Evolutionary conservation across 140 eudicot genomes (phyloP).

Genomic region (Cichorium intybus): DNA sequence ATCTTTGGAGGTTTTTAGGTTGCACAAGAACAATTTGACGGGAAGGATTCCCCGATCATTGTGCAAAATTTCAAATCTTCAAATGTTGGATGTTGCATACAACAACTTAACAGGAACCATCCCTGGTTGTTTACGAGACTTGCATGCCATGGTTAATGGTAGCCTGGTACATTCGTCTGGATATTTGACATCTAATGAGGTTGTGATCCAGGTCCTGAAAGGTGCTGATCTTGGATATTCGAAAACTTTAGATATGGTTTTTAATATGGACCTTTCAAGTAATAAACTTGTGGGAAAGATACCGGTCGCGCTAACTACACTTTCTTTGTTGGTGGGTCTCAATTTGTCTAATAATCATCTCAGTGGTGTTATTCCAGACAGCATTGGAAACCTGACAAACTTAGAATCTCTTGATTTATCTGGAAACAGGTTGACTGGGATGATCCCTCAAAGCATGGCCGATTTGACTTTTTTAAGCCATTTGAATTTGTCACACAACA

Average conservation of each 20-base stretch:
- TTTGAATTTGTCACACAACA: constrained; percentile 24
- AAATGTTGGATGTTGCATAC: constrained; percentile 23
- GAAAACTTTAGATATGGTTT: not conserved
- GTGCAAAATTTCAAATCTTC: constrained; percentile 5
- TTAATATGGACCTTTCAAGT: constrained; percentile 34
- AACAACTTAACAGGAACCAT: too few relatives aligned
- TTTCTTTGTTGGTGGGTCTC: constrained; percentile 9
- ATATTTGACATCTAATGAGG: not conserved
- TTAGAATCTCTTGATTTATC: too few relatives aligned
- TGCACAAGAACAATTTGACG: constrained; percentile 12
- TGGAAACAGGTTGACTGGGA: too few relatives aligned
- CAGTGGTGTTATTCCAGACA: constrained; percentile 27
- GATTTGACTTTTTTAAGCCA: too few relatives aligned
- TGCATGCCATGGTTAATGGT: constrained; percentile 9
- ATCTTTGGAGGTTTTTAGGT: constrained; percentile 16
- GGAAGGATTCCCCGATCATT: constrained; percentile 22
- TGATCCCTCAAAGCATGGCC: too few relatives aligned
- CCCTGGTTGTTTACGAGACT: not conserved
- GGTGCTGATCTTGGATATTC: not conserved
- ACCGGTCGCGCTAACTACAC: constrained; percentile 18
- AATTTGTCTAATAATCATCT: constrained; percentile 36
- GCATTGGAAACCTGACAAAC: constrained; percentile 27
- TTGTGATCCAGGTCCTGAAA: constrained; percentile 1
- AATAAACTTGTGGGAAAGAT: constrained; percentile 30
- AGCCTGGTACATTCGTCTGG: too few relatives aligned